phyloP scores from a whole-genome alignment of 352 stramenopile species.

The Aphanomyces cochlioides region DNA sequence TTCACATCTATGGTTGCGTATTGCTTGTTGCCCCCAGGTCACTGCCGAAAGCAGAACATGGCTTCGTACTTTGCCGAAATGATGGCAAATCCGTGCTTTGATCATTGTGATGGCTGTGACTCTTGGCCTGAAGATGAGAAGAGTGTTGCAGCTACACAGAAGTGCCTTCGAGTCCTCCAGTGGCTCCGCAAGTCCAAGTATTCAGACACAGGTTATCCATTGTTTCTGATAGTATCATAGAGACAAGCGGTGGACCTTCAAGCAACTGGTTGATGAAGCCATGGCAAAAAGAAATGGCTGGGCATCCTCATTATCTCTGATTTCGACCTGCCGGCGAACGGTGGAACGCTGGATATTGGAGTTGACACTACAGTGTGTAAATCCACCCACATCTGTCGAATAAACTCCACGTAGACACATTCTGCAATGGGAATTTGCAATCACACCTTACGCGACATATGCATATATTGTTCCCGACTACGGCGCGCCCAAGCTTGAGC shows the following conservation, averaged over 20 bases:
- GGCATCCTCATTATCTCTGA: not conserved
- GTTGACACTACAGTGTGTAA: not conserved
- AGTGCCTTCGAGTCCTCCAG: not conserved
- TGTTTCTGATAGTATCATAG: conserved; percentile 31
- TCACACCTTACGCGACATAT: conserved; percentile 71
- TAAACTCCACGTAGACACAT: conserved; percentile 39
- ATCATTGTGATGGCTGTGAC: conserved; percentile 17
- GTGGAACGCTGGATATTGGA: conserved; percentile 45
- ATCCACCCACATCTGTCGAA: not conserved
- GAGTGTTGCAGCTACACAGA: not conserved
- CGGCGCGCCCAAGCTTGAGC: conserved; percentile 4
- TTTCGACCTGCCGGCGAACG: conserved; percentile 22
- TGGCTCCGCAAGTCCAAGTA: not conserved
- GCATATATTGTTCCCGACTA: conserved; percentile 46
- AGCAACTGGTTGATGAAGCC: conserved; percentile 66
- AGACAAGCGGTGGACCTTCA: conserved; percentile 59
- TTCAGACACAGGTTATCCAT: not conserved
- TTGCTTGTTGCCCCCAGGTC: conserved; percentile 61
- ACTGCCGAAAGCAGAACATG: conserved; percentile 59
- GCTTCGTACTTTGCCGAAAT: conserved; percentile 28
- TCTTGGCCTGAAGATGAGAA: conserved; percentile 40
- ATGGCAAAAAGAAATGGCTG: conserved; percentile 42
- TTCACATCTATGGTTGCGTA: conserved; percentile 75
- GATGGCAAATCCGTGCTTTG: not conserved
- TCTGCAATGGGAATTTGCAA: conserved; percentile 67